A percentile compares a stretch with the other conserved stretches of the same genome.
These are phyloP conservation scores for Ciborinia camelliae DNA, from an alignment of 2,329 filamentous ascomycete genomes.

Conservation along the genomic window DNA sequence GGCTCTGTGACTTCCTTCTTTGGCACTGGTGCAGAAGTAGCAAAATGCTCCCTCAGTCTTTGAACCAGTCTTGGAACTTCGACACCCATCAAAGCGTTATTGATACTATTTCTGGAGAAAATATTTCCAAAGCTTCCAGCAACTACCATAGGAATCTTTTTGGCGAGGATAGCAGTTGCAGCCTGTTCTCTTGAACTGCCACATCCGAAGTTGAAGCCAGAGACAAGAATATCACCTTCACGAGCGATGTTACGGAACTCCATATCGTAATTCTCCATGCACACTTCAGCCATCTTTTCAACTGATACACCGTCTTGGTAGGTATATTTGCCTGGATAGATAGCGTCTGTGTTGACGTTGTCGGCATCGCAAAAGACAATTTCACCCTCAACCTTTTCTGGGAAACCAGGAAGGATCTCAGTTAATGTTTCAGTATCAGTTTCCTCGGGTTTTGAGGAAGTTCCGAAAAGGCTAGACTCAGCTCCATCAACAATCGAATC, in stretches of 20 bases:
- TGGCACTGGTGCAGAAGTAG: conserved; percentile 36
- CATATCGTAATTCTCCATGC: conserved; percentile 91
- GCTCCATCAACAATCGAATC: conserved; percentile 48
- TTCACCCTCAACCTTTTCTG: conserved; percentile 76
- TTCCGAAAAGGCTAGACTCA: conserved; percentile 35
- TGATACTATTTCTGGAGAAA: conserved; percentile 74
- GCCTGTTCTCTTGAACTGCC: conserved; percentile 81
- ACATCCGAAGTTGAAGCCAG: conserved; percentile 86
- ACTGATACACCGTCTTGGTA: conserved; percentile 80
- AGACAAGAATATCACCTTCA: conserved; percentile 75
- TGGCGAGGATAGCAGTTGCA: conserved; percentile 81
- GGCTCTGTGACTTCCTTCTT: conserved; percentile 49
- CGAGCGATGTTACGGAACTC: conserved; percentile 62
- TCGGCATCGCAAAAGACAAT: conserved; percentile 84
- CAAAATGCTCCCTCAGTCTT: conserved; percentile 61
- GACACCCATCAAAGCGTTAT: conserved; percentile 71
- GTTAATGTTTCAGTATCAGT: conserved; percentile 52
- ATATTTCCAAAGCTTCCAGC: conserved; percentile 81
- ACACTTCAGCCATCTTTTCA: conserved; percentile 81
- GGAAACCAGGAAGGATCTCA: conserved; percentile 81
- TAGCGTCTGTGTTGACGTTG: conserved; percentile 88
- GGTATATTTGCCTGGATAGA: conserved; percentile 89
- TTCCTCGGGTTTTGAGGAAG: conserved; percentile 39
- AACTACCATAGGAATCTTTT: conserved; percentile 75
- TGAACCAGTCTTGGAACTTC: conserved; percentile 66